phyloP scores from a whole-genome alignment of 176 grass and related monocot genomes.

The Cenchrus americanus region DNA sequence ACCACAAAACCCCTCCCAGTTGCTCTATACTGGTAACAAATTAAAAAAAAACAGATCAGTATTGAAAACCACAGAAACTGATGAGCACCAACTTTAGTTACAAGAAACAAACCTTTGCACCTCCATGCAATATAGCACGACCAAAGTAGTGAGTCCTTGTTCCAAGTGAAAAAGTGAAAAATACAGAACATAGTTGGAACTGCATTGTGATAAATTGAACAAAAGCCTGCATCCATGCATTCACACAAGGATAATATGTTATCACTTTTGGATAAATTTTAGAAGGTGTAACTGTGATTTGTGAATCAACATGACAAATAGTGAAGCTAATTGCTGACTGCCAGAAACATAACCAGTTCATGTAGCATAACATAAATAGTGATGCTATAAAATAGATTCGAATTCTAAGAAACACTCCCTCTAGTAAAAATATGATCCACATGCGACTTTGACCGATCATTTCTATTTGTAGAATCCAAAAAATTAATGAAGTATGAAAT shows the following conservation, averaged over 20 bases:
- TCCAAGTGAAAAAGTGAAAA: slow-evolving; percentile 98
- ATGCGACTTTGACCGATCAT: not conserved
- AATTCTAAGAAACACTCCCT: slow-evolving; percentile 7
- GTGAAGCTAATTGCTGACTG: not conserved
- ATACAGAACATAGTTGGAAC: slow-evolving; percentile 86
- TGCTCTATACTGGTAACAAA: slow-evolving; percentile 72
- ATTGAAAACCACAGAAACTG: slow-evolving; percentile 14
- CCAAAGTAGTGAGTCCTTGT: slow-evolving; percentile 96
- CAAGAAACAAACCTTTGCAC: slow-evolving; percentile 71
- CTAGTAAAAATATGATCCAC: not conserved
- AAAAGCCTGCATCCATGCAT: slow-evolving; percentile 67
- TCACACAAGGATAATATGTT: not conserved
- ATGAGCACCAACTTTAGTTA: not conserved
- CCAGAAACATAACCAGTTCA: slow-evolving; percentile 8
- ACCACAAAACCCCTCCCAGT: slow-evolving; percentile 96
- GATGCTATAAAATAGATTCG: not conserved
- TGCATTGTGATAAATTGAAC: slow-evolving; percentile 91
- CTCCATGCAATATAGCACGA: slow-evolving; percentile 88
- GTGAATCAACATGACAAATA: slow-evolving; percentile 20
- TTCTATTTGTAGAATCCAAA: not conserved
- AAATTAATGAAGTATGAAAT: too few species aligned
- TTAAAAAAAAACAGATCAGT: slow-evolving; percentile 18
- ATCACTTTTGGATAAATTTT: not conserved
- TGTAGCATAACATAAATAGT: not conserved
- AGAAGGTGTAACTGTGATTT: slow-evolving; percentile 19